These are phyloP conservation scores for Porpolomopsis calyptriformis DNA, from an alignment of 768 basidiomycete species.

Conservation along the genomic window DNA sequence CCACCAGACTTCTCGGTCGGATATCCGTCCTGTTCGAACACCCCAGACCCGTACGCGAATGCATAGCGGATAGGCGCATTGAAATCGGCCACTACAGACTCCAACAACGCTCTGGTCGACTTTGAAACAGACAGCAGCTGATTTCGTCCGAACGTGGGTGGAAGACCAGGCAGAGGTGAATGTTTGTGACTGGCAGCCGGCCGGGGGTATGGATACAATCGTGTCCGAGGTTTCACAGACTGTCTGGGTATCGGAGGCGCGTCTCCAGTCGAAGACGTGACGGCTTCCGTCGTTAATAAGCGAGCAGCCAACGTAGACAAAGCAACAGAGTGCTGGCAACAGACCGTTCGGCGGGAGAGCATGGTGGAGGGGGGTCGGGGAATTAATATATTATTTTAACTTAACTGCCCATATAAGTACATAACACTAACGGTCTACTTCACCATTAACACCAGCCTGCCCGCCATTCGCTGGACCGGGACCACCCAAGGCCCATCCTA, in stretches of 20 bases:
- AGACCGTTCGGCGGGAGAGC: slow-evolving; percentile 11
- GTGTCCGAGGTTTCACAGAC: slow-evolving; percentile 23
- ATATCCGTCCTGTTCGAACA: slow-evolving; percentile 89
- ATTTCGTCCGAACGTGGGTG: slow-evolving; percentile 67
- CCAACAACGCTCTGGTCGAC: slow-evolving; percentile 69
- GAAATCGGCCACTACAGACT: slow-evolving; percentile 70
- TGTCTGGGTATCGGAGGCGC: slow-evolving; percentile 25
- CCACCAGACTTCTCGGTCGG: slow-evolving; percentile 20
- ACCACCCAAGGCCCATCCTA: slow-evolving; percentile 69
- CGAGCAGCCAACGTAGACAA: slow-evolving; percentile 24
- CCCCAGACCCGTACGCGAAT: slow-evolving; percentile 94
- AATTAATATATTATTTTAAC: too few relatives aligned
- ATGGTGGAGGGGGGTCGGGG: slow-evolving; percentile 4
- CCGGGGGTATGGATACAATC: slow-evolving; percentile 38
- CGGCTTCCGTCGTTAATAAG: slow-evolving; percentile 34
- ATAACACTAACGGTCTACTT: too few relatives aligned
- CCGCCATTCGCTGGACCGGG: too few relatives aligned
- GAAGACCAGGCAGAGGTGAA: slow-evolving; percentile 41
- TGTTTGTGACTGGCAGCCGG: slow-evolving; percentile 30
- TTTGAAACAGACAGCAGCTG: slow-evolving; percentile 73
- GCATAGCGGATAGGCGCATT: slow-evolving; percentile 92
- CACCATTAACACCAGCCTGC: too few relatives aligned
- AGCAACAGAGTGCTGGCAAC: slow-evolving; percentile 9
- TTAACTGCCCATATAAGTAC: too few relatives aligned
- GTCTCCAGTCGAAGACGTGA: slow-evolving; percentile 25